Evolutionary conservation across 495 filamentous ascomycete genomes (phyloP).

Genomic region (Baudoinia panamericana): DNA sequence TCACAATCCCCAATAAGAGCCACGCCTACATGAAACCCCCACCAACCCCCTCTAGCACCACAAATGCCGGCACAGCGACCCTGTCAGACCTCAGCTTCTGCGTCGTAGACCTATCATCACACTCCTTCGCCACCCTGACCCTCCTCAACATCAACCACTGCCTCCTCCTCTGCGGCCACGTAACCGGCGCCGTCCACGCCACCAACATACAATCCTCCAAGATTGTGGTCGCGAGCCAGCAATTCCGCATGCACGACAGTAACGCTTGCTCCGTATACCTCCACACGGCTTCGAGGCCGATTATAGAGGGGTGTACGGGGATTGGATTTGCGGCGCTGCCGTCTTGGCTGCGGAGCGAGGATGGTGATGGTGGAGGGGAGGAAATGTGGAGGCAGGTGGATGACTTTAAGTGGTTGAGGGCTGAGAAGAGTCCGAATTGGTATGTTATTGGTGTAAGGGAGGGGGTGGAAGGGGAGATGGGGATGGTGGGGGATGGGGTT

Average conservation of each 20-base stretch:
- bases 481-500: slow-evolving; percentile 51
- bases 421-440: slow-evolving; percentile 82
- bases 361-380: slow-evolving; percentile 3
- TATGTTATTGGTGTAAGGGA: slow-evolving; percentile 47
- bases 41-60: slow-evolving; percentile 48
- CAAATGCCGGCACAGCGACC: slow-evolving; percentile 57
- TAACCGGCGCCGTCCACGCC: slow-evolving; percentile 68
- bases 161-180: slow-evolving; percentile 61
- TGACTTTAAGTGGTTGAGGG: slow-evolving; percentile 94
- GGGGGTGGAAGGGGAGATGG: slow-evolving; percentile 48
- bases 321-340: slow-evolving; percentile 72
- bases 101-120: slow-evolving; percentile 63
- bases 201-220: slow-evolving; percentile 61
- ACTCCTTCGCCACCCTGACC: slow-evolving; percentile 60
- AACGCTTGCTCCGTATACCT: slow-evolving; percentile 69
- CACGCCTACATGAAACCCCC: slow-evolving; percentile 62
- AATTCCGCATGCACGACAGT: slow-evolving; percentile 86
- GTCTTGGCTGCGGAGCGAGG: slow-evolving; percentile 46
- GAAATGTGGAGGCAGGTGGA: slow-evolving; percentile 71
- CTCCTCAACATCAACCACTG: slow-evolving; percentile 55
- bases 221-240: slow-evolving; percentile 61
- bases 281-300: slow-evolving; percentile 66
- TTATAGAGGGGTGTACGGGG: slow-evolving; percentile 76
- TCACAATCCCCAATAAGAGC: slow-evolving; percentile 50
- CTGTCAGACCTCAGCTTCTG: slow-evolving; percentile 59